Evolutionary conservation across 371 early-diverging fungal species (phyloP), one percentile per base, ranked within the genome.

Genomic region (Mucor piriformis): DNA sequence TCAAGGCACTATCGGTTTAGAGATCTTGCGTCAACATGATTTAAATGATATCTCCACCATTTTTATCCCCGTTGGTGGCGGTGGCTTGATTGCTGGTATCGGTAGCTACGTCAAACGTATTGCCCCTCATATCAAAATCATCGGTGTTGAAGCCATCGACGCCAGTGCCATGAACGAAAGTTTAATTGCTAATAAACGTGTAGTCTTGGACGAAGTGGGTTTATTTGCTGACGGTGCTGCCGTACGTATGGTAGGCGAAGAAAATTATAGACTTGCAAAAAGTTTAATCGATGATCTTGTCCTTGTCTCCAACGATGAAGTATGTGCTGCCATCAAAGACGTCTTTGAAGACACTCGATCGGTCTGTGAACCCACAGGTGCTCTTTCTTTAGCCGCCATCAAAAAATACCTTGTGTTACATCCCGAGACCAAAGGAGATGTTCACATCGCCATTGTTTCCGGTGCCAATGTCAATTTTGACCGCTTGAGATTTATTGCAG

Each of bases 401-500:
- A 97, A 96, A 66, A 91, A 91, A 56, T 97, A 91, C 63, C 61
- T 88, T 50, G 47, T 61, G 15, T n/a, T 57, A 0, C 60, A 77
- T 23, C 81, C 81, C 1, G 72, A 74, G 43, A 57, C 69, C 10
- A 67, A 74, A 48, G 71, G 74, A 10, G 71, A 83, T 5, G 77
- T 84, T 6, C 89, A 90, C 54, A 83, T 96, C 3, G 89, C 92
- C 10, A 84, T 96, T 55, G 78, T 90, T 37, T 89, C 89, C 11
- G 98, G 98, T 15, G 98, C 98, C 50, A 98, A 98, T 77, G 96
- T 97, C 88, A 95, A 97, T 78, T 98, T 97, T 84, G 95, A 95
- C 69, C 88, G 96, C 4, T 79, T 98, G 16, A 84, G 96, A 20
- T 97, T 96, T 64, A 96, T 98, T 12, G 94, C 95, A 15, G 97